Percentiles rank a stretch among this genome's conserved stretches.
Conservation (phyloP, 2,329 filamentous ascomycete species). For the Tolypocladium album region DNA sequence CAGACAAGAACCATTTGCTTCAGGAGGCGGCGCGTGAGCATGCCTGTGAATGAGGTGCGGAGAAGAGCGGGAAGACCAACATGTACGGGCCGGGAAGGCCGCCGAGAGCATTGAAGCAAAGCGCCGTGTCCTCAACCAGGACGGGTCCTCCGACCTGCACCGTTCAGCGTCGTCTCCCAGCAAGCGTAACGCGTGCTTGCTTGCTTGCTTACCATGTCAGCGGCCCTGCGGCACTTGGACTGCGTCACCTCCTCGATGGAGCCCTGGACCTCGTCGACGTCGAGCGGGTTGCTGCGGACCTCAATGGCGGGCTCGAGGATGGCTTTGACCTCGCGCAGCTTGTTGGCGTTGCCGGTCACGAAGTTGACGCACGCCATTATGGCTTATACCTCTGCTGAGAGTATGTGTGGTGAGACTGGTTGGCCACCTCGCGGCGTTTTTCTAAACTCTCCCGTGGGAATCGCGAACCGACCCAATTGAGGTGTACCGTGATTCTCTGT, state of each 20-base stretch:
- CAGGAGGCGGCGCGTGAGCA: background rate
- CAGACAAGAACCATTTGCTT: conserved; percentile 89
- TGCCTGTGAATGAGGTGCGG: background rate
- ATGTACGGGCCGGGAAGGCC: conserved; percentile 96
- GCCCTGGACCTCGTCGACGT: conserved; percentile 85
- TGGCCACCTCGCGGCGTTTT: background rate
- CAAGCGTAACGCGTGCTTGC: background rate
- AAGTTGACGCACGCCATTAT: conserved; percentile 61
- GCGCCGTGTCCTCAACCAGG: conserved; percentile 87
- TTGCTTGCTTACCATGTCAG: conserved; percentile 48
- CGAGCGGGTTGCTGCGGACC: conserved; percentile 63
- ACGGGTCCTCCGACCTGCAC: conserved; percentile 71
- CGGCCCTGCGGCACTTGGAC: conserved; percentile 79
- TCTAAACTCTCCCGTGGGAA: background rate
- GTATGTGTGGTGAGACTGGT: background rate
- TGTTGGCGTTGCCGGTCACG: conserved; percentile 94
- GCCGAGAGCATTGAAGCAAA: conserved; percentile 83
- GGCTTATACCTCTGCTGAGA: background rate
- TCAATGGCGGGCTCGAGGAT: conserved; percentile 70
- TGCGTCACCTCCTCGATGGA: conserved; percentile 82
- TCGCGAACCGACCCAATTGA: background rate
- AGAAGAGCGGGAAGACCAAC: conserved; percentile 31
- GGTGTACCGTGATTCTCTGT: background rate
- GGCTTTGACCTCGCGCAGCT: conserved; percentile 77
- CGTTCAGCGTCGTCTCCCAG: background rate